Base-by-base conservation (phyloP, 306 rosid genomes). In the Rosa rugosa region DNA sequence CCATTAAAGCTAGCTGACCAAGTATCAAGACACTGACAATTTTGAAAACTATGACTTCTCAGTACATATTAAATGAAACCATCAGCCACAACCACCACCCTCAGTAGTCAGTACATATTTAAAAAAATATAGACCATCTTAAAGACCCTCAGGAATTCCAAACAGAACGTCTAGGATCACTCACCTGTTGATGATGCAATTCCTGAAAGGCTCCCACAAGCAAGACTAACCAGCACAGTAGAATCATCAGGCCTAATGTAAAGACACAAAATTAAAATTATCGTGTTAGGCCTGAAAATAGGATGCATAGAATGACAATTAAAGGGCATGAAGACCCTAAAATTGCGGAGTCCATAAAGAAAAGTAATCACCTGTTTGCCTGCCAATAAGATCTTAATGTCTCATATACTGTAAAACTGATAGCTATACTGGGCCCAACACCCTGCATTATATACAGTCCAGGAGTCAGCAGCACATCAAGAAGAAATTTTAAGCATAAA, bases 141-240 rank as follows among this genome's bases (percentile, higher is more conserved):
- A 54, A 25, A 40, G 23, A 73, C 12, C 46, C 20, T 44, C 27
- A 73, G 60, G 65, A 80, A 74, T 71, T 66, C 4, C 53, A 65
- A 72, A 77, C 3, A 77, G 50, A 41, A 78, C 36, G 31, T 84
- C 62, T 74, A 75, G 50, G 84, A 84, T 88, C 82, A 83, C 98
- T 90, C 90, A 93, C 99, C 96, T 82, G 99, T 93, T 78, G 99
- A 96, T 71, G 98, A 93, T 66, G 94, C 96, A 83, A 96, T 88
- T 85, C 99, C 99, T 36, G 99, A 93, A 75, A 96, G 91, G 85
- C 99, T 96, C 57, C 99, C 99, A 41, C 99, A 96, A 36, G 96
- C 88, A 80, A 96, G 85, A 85, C 98, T 96, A 83, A 89, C 89
- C 69, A 80, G 83, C 63, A 81, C 84, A 49, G 92, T 74, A 79